These are phyloP conservation scores for Starmerella bombicola DNA, from an alignment of 805 yeast species.

Conservation along the genomic window DNA sequence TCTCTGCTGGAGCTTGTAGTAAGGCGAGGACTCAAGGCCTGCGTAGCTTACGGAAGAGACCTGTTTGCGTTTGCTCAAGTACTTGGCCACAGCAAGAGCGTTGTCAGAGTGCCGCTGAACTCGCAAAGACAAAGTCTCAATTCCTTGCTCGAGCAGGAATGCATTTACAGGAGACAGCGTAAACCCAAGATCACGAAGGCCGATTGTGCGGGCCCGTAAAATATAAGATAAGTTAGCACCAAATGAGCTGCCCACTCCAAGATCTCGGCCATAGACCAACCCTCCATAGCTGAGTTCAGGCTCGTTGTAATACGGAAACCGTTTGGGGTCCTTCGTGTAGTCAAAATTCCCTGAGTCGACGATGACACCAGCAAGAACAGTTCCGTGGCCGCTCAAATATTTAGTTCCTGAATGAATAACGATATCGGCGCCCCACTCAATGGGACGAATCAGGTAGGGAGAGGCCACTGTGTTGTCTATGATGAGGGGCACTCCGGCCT, in stretches of 20 bases:
- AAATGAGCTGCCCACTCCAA: conserved; percentile 25
- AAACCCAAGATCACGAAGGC: conserved; percentile 77
- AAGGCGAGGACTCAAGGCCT: conserved; percentile 67
- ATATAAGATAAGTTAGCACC: conserved; percentile 18
- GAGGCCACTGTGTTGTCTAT: conserved; percentile 92
- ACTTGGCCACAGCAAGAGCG: conserved; percentile 66
- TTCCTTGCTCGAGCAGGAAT: conserved; percentile 77
- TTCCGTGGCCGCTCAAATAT: conserved; percentile 93
- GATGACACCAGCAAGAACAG: conserved; percentile 70
- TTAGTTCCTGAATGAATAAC: conserved; percentile 91
- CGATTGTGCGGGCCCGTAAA: conserved; percentile 21
- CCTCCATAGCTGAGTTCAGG: conserved; percentile 96
- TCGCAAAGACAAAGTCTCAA: conserved; percentile 86
- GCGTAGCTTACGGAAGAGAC: conserved; percentile 89
- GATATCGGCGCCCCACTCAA: conserved; percentile 71
- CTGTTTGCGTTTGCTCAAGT: conserved; percentile 51
- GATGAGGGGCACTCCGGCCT: conserved; percentile 56
- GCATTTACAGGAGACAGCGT: conserved; percentile 77
- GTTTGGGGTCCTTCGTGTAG: conserved; percentile 72
- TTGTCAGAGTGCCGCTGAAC: conserved; percentile 85
- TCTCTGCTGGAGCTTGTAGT: conserved; percentile 71
- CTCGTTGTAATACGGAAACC: conserved; percentile 79
- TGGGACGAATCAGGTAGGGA: conserved; percentile 75
- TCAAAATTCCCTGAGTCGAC: conserved; percentile 89
- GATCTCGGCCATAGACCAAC: conserved; percentile 62